phyloP scores from a whole-genome alignment of 1,139 yeast species.

The Debaryomyces robertsiae region DNA sequence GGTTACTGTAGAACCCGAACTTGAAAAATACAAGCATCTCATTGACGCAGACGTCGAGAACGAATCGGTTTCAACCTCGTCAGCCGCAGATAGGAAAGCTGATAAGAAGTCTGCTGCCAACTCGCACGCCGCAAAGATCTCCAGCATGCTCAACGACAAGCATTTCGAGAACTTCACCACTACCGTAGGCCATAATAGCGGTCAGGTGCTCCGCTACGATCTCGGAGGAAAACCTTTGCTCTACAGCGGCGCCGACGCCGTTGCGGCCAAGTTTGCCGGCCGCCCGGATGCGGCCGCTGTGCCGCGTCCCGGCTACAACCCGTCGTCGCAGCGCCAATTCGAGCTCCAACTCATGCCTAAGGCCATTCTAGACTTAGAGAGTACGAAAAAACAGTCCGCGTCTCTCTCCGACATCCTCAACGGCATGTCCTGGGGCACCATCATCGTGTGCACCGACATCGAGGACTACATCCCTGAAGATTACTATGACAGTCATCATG shows the following conservation, averaged over 20 bases:
- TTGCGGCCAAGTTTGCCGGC: slow-evolving; percentile 44
- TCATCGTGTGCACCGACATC: slow-evolving; percentile 76
- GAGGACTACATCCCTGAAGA: slow-evolving; percentile 66
- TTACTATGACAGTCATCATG: slow-evolving; percentile 59
- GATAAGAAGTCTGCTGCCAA: slow-evolving; percentile 12
- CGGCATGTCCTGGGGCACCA: slow-evolving; percentile 99
- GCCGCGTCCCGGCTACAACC: slow-evolving; percentile 61
- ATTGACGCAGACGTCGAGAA: slow-evolving; percentile 35
- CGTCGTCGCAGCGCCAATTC: slow-evolving; percentile 63
- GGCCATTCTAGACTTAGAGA: slow-evolving; percentile 80
- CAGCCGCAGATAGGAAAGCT: no score
- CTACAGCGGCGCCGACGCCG: slow-evolving; percentile 64
- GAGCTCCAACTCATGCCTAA: slow-evolving; percentile 96
- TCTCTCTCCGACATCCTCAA: slow-evolving; percentile 48
- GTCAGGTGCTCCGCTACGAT: slow-evolving; percentile 84
- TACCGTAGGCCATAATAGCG: slow-evolving; percentile 76
- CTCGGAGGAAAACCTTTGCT: slow-evolving; percentile 72
- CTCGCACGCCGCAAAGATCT: no score
- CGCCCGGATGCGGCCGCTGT: slow-evolving; percentile 32
- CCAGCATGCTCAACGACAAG: slow-evolving; percentile 66
- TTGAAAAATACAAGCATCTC: slow-evolving; percentile 50
- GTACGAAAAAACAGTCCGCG: slow-evolving; percentile 29
- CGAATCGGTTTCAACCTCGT: slow-evolving; percentile 6
- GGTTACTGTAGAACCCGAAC: slow-evolving; percentile 36
- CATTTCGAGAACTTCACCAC: slow-evolving; percentile 78